Base-by-base conservation (phyloP, 2,329 filamentous ascomycete species). In the Microdochium nivale region DNA sequence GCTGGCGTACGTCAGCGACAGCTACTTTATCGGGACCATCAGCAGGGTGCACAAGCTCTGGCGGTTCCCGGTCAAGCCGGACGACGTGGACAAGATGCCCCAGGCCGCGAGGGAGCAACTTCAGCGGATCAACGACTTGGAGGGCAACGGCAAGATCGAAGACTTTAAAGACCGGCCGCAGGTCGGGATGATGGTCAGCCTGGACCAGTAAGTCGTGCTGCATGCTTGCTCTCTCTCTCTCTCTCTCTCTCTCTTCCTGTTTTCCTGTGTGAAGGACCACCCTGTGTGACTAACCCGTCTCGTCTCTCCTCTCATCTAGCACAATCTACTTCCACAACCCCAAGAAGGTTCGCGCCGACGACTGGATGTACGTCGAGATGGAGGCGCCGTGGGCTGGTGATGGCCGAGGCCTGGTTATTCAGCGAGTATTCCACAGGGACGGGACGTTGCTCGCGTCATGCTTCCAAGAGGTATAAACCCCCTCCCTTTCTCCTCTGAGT, bases 1-100 rank as follows among this genome's bases (percentile, higher is more conserved):
- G 9, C 76, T 99, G 55, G 92, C 92, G 24, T 99, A 97, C 72
- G 88, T 97, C 74, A 89, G 85, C 25, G 92, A 97, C 70, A 87
- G 81, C 64, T 94, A 88, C 72, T 97, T 99, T 70, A 91, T 97
- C 67, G 91, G 88, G 37, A 96, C 91, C 2, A 82, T 96, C 8
- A 77, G 85, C 25, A 82, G 89, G 21, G 84, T 91, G 51, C 91
- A 96, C 68, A 79, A 82, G 52, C 77, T 96, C 33, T 91, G 87
- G 79, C 78, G 88, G 14, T 89, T 88, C 65, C 81, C 79, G 1
- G 78, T 75, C 48, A 55, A 72, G 13, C 75, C 76, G 2, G 69
- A 77, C 51, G 74, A 80, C 33, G 72, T 83, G n/a, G 73, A 77
- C n/a, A 63, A 68, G 14, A 67, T 80, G 53, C 65, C 78, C 14